Evolutionary conservation across 1,139 yeast species (phyloP), one percentile per base, ranked within the genome.

Genomic region (Saccharomycopsis phalli): DNA sequence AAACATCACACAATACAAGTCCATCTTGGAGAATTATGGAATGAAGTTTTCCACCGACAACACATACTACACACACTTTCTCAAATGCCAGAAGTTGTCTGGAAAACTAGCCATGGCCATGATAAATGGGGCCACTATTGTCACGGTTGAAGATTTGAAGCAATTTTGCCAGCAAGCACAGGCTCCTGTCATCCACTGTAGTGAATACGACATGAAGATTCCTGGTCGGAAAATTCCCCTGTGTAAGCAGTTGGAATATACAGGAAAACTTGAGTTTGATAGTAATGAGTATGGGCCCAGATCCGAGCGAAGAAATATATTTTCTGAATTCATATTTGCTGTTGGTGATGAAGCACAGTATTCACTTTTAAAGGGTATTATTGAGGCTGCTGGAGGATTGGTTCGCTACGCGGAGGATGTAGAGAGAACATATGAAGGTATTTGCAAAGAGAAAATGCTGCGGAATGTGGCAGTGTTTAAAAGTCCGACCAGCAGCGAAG

Each of bases 61-160:
- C 26, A 28, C 10, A 18, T 30, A 19, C 2, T 6, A 19, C 3
- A 42, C 45, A 3, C 40, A 37, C 19, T 43, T 43, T 29, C 28
- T 43, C 11, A 30, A 40, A 16, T 25, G 35, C 17, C 34, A 28
- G 31, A 34, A 36, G 31, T 31, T 42, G 19, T 30, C 41, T 3
- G 19, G 36, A 4, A 40, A 37, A n/a, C 23, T 43, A 8, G 33
- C 44, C 4, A 29, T 40, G 35, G 41, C 44, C 4, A 16, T 43
- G 32, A 37, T 43, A 16, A 33, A 23, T 19, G 29, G 32, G 4
- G 7, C 36, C n/a, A 25, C 14, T n/a, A 34, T 43, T 4, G 38
- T 43, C 4, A 29, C 2, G 20, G n/a, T 17, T 10, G 23, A 37
- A 8, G 36, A 14, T 30, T 11, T 39, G 4, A 6, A 21, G 22